Conservation (phyloP, 306 rosid species). For the Cucurbita ficifolia region DNA sequence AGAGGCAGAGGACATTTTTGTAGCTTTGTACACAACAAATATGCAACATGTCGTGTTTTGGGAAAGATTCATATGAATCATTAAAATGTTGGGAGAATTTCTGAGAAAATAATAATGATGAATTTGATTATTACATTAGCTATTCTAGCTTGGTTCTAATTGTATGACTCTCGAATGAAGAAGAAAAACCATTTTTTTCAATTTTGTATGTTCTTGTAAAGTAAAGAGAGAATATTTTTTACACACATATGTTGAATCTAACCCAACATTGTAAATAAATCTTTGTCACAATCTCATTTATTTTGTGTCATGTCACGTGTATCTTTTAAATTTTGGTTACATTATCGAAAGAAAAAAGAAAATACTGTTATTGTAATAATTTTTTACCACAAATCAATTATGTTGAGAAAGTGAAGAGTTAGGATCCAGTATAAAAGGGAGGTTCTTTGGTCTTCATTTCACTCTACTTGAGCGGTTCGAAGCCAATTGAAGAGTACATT, state of each 20-base stretch:
- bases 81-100: background rate
- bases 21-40: constrained; percentile 8
- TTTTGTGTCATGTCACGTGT: too few species aligned
- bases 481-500: too few species aligned
- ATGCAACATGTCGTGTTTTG: constrained; percentile 4
- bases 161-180: background rate
- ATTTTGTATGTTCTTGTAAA: background rate
- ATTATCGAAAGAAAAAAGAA: too few species aligned
- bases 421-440: too few species aligned
- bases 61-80: background rate
- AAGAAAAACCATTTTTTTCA: background rate
- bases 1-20: constrained; percentile 7
- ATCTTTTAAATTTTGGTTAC: too few species aligned
- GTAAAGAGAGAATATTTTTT: background rate
- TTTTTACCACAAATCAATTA: too few species aligned
- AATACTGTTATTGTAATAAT: too few species aligned
- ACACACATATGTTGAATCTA: background rate
- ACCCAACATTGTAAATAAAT: background rate
- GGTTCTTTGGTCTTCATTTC: too few species aligned
- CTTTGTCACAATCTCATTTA: too few species aligned
- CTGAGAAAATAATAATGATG: background rate
- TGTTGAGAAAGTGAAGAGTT: too few species aligned
- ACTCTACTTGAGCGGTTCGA: too few species aligned
- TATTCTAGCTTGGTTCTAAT: background rate
- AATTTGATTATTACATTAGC: background rate